phyloP scores from a whole-genome alignment of 176 grass and related monocot species.

The Bonia amplexicaulis region DNA sequence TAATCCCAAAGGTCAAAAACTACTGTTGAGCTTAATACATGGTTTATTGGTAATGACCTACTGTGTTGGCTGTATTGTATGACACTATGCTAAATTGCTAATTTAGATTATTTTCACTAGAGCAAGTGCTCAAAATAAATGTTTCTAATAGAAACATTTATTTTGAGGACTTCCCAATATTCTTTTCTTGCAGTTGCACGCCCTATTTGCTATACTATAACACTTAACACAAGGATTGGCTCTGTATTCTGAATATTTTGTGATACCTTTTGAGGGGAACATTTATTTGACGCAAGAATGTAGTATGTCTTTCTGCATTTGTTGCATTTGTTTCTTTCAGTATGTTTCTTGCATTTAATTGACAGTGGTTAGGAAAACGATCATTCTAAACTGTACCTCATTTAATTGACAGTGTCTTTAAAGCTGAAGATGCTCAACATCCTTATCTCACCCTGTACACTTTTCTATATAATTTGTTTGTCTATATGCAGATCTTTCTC shows the following conservation, averaged over 20 bases:
- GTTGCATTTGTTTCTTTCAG: background rate
- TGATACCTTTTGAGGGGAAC: background rate
- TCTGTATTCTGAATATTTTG: background rate
- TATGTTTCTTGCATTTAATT: background rate
- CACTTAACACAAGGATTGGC: background rate
- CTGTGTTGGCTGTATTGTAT: background rate
- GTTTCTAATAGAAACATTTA: background rate
- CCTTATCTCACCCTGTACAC: background rate
- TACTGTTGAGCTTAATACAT: background rate
- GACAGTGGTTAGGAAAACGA: background rate
- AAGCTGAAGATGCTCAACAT: background rate
- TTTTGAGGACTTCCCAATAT: background rate
- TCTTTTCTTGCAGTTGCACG: background rate
- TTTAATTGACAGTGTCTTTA: background rate
- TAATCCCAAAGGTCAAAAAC: background rate
- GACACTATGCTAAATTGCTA: background rate
- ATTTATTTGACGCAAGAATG: background rate
- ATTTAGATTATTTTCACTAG: background rate
- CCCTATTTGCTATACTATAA: background rate
- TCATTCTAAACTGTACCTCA: background rate
- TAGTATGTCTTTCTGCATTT: background rate
- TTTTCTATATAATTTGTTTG: background rate
- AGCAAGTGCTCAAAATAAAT: too few species aligned
- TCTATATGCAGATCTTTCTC: slow-evolving; percentile 53
- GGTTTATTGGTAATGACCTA: background rate